phyloP scores from a whole-genome alignment of 208 protist genomes.

The Wallacemonas rigidus region DNA sequence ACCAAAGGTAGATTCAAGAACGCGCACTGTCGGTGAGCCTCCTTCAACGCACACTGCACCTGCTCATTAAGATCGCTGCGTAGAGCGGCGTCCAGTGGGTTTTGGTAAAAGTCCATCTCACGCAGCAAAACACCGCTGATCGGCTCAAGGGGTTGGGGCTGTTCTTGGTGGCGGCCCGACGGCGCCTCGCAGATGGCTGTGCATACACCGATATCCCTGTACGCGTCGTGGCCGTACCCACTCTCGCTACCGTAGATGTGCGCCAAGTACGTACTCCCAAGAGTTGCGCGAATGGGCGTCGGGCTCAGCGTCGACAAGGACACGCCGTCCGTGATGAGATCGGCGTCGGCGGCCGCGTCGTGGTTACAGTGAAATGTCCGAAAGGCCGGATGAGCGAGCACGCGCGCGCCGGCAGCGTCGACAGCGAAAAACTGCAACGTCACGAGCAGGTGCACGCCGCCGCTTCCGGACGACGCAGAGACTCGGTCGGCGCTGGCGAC shows the following conservation, averaged over 20 bases:
- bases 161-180: neutral
- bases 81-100: constrained; percentile 20
- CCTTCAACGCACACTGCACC: constrained; percentile 37
- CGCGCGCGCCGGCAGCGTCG: neutral
- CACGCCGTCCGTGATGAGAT: neutral
- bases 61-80: constrained; percentile 12
- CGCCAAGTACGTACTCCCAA: constrained; percentile 51
- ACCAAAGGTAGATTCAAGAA: constrained; percentile 67
- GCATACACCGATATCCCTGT: constrained; percentile 50
- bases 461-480: too few species aligned
- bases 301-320: neutral
- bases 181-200: constrained; percentile 27
- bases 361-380: neutral
- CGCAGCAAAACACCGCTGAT: constrained; percentile 54
- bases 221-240: constrained; percentile 47
- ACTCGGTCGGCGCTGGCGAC: neutral
- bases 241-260: constrained; percentile 39
- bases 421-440: constrained; percentile 4
- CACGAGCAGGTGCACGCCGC: neutral
- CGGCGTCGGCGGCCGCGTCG: neutral
- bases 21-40: constrained; percentile 59
- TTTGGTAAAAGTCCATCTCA: constrained; percentile 27
- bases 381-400: neutral
- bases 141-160: neutral
- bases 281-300: constrained; percentile 10